phyloP scores from a whole-genome alignment of 2,329 filamentous ascomycete genomes.

The Sclerotinia trifoliorum region DNA sequence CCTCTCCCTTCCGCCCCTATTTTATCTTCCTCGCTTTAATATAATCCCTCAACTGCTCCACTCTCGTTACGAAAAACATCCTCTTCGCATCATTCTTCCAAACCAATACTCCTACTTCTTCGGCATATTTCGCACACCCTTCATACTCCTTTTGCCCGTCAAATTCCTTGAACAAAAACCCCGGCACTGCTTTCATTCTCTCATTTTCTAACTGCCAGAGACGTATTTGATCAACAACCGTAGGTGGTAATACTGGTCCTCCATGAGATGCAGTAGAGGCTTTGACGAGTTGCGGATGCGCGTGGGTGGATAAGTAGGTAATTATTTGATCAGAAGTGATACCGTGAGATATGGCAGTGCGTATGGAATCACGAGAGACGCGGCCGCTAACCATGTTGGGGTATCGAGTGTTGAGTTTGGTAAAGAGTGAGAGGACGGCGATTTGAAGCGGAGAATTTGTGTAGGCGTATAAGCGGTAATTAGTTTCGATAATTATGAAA shows the following conservation, averaged over 20 bases:
- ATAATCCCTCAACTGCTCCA: constrained; percentile 84
- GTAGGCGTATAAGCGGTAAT: constrained; percentile 97
- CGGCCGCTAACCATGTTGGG: constrained; percentile 92
- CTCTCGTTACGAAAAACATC: constrained; percentile 88
- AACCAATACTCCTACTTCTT: constrained; percentile 83
- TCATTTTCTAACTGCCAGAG: constrained; percentile 98
- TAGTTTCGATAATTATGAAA: constrained; percentile 95
- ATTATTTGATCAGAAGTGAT: constrained; percentile 97
- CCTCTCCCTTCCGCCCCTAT: constrained; percentile 17
- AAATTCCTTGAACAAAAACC: constrained; percentile 91
- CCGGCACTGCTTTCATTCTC: constrained; percentile 78
- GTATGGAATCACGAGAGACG: constrained; percentile 83
- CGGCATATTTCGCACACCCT: constrained; percentile 72
- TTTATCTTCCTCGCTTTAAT: constrained; percentile 63
- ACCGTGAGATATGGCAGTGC: constrained; percentile 80
- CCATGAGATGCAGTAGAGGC: constrained; percentile 42
- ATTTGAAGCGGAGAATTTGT: constrained; percentile 93
- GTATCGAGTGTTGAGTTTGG: constrained; percentile 83
- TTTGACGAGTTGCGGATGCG: constrained; percentile 85
- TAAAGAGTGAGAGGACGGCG: constrained; percentile 87
- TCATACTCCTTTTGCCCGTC: constrained; percentile 67
- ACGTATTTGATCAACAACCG: constrained; percentile 94
- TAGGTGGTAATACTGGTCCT: constrained; percentile 78
- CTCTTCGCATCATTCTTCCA: constrained; percentile 80
- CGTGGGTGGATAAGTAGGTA: constrained; percentile 85